Evolutionary conservation across 352 stramenopile species (phyloP).

Genomic region (Pythium monospermum): DNA sequence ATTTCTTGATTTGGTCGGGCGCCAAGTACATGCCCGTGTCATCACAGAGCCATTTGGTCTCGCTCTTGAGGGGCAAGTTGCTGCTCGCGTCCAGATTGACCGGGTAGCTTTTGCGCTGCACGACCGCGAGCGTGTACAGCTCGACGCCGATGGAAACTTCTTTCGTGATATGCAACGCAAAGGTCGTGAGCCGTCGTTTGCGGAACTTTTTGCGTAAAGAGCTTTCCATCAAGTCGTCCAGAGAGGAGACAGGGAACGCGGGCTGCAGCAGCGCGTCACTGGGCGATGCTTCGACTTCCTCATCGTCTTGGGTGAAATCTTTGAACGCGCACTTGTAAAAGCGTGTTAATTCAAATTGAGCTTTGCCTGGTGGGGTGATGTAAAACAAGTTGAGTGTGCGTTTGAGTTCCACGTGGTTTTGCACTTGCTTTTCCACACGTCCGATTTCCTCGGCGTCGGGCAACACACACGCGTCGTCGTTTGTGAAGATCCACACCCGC

Average conservation of each 20-base stretch:
- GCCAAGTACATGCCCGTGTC: constrained; percentile 70
- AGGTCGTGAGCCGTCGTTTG: constrained; percentile 66
- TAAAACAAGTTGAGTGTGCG: constrained; percentile 75
- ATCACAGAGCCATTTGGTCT: constrained; percentile 85
- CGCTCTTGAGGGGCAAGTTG: constrained; percentile 68
- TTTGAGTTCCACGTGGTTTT: constrained; percentile 80
- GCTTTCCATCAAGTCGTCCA: constrained; percentile 74
- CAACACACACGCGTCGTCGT: constrained; percentile 50
- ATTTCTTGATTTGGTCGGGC: constrained; percentile 72
- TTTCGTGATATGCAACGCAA: constrained; percentile 64
- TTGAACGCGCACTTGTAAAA: constrained; percentile 74
- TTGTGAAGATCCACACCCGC: constrained; percentile 85
- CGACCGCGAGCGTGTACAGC: constrained; percentile 56
- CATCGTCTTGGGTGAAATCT: constrained; percentile 35
- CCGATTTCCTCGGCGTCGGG: constrained; percentile 54
- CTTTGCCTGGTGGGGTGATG: constrained; percentile 52
- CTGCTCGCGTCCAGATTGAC: constrained; percentile 63
- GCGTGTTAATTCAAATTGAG: constrained; percentile 43
- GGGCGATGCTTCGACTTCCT: constrained; percentile 16
- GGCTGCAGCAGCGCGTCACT: constrained; percentile 42
- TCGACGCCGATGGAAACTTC: constrained; percentile 75
- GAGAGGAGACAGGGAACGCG: constrained; percentile 63
- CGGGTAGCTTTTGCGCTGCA: constrained; percentile 55
- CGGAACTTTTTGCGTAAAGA: constrained; percentile 77
- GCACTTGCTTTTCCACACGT: constrained; percentile 71